Base-by-base conservation (phyloP, 139 green algal genomes). In the Chlamydomonas schloesseri region DNA sequence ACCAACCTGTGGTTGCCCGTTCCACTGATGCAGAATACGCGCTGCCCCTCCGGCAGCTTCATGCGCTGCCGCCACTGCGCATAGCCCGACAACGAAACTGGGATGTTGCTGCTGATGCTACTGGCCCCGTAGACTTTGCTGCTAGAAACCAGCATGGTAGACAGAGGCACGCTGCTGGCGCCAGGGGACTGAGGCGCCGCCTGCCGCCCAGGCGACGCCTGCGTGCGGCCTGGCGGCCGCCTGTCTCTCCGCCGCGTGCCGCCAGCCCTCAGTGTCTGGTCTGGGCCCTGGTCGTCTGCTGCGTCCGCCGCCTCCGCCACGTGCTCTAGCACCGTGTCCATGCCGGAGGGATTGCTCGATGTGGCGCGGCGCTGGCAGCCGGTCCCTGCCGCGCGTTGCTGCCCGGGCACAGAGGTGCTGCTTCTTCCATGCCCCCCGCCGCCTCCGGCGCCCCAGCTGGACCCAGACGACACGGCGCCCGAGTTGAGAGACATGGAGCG, bases 11-110 rank as follows among this genome's bases (percentile, higher is more conserved):
- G 85, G 37, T 77, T 82, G 0, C 85, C 85, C 11, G n/a, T 81
- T n/a, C 82, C 82, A 9, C 42, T 6, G n/a, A 88, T 88, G 53
- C 74, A 79, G 33, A 88, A 88, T 11, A 79, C 71, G 13, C 72
- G 67, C 34, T 53, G 60, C 0, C 83, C 69, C 11, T 83, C 62
- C 26, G 65, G 37, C 34, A 88, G 50, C 74, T 73, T 73, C 31
- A 70, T 57, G 33, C 50, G 74, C 65, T 28, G 53, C 15, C 74
- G 64, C 74, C 74, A 88, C 47, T 64, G 65, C 33, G n/a, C n/a
- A 55, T 81, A 84, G 18, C 73, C 84, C 0, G 17, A 28, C 1
- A 50, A 70, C 10, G 55, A 83, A 4, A 36, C 24, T 0, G 68
- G 46, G 46, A 72, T 14, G 47, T 70, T 28, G 67, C 60, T 20